A percentile compares a stretch with the other conserved stretches of the same genome.
Conservation (phyloP, 1,284 basidiomycete species). For the Polyporus tsugae region DNA sequence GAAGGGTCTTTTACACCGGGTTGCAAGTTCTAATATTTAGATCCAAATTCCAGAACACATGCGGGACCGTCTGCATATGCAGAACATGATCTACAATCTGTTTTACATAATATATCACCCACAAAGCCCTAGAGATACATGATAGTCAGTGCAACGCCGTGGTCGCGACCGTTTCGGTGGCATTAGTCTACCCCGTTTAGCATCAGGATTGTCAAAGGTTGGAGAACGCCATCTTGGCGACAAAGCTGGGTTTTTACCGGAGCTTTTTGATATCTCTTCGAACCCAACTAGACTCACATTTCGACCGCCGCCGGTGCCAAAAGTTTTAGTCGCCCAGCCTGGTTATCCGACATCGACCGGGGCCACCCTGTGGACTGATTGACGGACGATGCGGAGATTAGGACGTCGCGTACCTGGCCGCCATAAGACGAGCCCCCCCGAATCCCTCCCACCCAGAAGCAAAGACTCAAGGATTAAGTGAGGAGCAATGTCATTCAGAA, state of each 20-base stretch:
- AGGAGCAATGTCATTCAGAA: background rate
- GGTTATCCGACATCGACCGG: conserved; percentile 1
- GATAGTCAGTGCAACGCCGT: too few species aligned
- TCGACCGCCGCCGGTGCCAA: background rate
- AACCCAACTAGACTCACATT: background rate
- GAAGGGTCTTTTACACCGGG: background rate
- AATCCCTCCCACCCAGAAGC: background rate
- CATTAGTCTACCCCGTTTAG: too few species aligned
- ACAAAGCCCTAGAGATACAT: too few species aligned
- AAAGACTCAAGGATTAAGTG: background rate
- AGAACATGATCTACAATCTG: too few species aligned
- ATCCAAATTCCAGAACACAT: too few species aligned
- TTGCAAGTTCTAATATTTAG: background rate
- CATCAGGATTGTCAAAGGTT: too few species aligned
- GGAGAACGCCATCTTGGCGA: too few species aligned
- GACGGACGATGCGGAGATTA: conserved; percentile 6
- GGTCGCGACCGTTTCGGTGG: too few species aligned
- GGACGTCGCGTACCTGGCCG: background rate
- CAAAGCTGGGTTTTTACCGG: too few species aligned
- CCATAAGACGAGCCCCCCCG: background rate
- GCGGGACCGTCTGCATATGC: too few species aligned
- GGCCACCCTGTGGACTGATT: background rate
- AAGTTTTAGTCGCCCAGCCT: background rate
- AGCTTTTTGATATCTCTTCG: too few species aligned
- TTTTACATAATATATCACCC: too few species aligned